A percentile compares a stretch with the other conserved stretches of the same genome.
Conservation (phyloP, 2,329 filamentous ascomycete genomes). For the Monilinia polystroma region DNA sequence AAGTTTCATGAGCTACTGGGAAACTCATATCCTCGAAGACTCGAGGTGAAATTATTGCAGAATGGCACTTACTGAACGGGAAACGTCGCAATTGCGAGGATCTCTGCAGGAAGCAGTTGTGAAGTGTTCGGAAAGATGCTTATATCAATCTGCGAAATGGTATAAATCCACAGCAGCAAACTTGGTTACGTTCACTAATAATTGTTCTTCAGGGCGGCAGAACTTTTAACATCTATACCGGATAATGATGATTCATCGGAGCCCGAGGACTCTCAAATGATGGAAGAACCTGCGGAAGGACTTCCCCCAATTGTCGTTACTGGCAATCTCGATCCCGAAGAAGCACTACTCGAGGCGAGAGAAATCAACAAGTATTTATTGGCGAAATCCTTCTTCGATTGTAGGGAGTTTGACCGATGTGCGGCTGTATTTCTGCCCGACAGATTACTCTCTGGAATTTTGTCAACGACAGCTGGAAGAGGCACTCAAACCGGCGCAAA, state of each 20-base stretch:
- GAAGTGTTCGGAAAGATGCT: constrained; percentile 89
- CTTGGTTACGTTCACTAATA: constrained; percentile 22
- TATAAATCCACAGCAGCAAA: constrained; percentile 42
- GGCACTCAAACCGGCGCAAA: constrained; percentile 42
- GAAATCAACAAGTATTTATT: constrained; percentile 84
- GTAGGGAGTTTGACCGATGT: constrained; percentile 90
- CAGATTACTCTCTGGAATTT: constrained; percentile 66
- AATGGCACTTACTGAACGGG: constrained; percentile 50
- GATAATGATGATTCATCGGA: constrained; percentile 50
- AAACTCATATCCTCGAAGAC: background rate
- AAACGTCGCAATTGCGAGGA: constrained; percentile 54
- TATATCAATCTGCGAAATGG: constrained; percentile 98
- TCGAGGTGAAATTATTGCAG: background rate
- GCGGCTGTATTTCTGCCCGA: constrained; percentile 85
- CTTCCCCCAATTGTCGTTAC: constrained; percentile 52
- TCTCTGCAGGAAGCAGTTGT: constrained; percentile 82
- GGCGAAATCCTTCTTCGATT: constrained; percentile 93
- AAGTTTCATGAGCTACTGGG: background rate
- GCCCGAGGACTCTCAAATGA: constrained; percentile 60
- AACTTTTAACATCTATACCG: constrained; percentile 82
- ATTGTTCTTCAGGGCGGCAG: constrained; percentile 70
- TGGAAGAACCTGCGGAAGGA: constrained; percentile 49
- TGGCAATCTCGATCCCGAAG: constrained; percentile 64
- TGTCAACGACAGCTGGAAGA: constrained; percentile 47
- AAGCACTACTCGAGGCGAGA: constrained; percentile 72